These are phyloP conservation scores for Dioszegia aurantiaca DNA, from an alignment of 768 basidiomycete genomes.

Conservation along the genomic window DNA sequence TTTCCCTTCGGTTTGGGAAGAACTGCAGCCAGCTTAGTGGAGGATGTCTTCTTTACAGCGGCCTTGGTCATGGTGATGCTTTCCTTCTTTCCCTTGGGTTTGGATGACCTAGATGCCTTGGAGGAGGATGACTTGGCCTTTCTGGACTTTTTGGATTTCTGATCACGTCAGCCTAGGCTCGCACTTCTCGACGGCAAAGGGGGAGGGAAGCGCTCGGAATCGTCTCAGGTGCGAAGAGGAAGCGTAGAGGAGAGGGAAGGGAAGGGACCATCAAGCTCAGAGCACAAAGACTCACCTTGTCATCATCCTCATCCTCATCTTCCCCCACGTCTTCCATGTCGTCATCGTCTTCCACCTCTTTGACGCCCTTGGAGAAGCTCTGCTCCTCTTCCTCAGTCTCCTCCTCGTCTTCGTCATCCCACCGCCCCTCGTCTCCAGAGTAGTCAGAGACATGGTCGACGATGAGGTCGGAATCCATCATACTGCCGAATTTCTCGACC, in stretches of 20 bases:
- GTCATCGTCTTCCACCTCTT: slow-evolving; percentile 11
- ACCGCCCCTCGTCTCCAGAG: slow-evolving; percentile 6
- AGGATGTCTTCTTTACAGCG: neutral
- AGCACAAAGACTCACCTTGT: neutral
- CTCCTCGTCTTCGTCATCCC: slow-evolving; percentile 15
- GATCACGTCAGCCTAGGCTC: slow-evolving; percentile 3
- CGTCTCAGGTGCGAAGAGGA: too few species aligned
- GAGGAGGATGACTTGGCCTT: neutral
- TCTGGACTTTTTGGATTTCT: slow-evolving; percentile 2
- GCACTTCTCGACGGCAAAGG: too few species aligned
- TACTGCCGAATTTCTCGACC: slow-evolving; percentile 14
- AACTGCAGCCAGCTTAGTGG: neutral
- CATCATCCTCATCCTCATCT: slow-evolving; percentile 16
- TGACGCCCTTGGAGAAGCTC: slow-evolving; percentile 12
- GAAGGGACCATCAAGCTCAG: neutral
- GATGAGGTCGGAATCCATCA: slow-evolving; percentile 16
- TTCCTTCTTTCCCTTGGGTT: neutral
- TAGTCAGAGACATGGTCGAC: slow-evolving; percentile 9
- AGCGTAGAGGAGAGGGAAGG: neutral
- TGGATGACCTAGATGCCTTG: neutral
- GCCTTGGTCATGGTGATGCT: neutral
- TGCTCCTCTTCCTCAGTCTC: slow-evolving; percentile 20
- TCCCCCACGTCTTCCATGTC: slow-evolving; percentile 13
- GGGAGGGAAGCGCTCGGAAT: too few species aligned
- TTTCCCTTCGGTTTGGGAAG: neutral